Evolutionary conservation across 345 rosid genomes (phyloP), one percentile per base, ranked within the genome.

Genomic region (Pseudoturritis turrita): DNA sequence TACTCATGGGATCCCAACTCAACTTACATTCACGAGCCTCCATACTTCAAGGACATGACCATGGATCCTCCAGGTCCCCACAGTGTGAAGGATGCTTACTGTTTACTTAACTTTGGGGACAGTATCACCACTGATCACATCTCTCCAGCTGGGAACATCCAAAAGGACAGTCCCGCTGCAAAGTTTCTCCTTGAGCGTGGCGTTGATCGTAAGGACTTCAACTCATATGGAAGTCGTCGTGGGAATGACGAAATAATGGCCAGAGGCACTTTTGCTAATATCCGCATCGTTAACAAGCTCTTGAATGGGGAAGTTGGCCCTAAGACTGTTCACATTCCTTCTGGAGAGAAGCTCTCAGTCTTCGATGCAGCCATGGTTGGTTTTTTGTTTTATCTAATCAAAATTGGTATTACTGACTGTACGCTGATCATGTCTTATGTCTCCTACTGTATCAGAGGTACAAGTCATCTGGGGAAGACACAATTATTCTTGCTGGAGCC

Each of bases 221-320:
- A 95, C 80, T 89, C 98, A 9, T 95, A 95, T 49, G 99, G 99
- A 73, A 95, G 99, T 84, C 98, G 98, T 14, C 96, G 98, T 60
- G 99, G 98, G 4, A 95, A 95, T 26, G 98, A 95, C 72, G 97
- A 92, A 76, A 79, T 95, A 28, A 95, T 95, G 99, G 97, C 97
- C 19, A 84, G 98, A 78, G 99, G 99, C 53, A 95, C 98, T 68
- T 95, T 95, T 80, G 98, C 99, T 68, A 95, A 92, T 66, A 95
- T 95, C 62, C 92, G 98, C 67, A 49, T 95, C n/a, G 99, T 95
- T 31, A 95, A 95, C 88, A 95, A 92, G 82, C 96, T 95, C 65
- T 68, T 89, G 82, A 88, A 89, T 60, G 98, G 98, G 14, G 99
- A 95, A 75, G 99, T 88, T 50, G 99, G 99, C 47, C 89, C 98